These are phyloP conservation scores for Termitomyces sp. DNA, from an alignment of 768 basidiomycete species.

Conservation along the genomic window DNA sequence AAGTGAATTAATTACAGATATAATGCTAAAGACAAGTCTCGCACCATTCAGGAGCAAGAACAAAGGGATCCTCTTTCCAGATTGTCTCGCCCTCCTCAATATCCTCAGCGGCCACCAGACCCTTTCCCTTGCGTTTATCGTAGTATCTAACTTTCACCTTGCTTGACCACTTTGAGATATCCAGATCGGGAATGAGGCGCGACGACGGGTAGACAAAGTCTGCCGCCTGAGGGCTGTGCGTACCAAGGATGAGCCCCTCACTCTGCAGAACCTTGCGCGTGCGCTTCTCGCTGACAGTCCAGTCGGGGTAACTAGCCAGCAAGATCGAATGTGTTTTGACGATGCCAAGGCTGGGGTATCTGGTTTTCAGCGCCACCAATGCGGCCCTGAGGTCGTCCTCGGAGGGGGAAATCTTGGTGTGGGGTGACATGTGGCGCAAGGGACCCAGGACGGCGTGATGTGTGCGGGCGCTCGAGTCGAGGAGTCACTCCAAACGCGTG, in stretches of 20 bases:
- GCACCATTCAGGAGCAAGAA: conserved; percentile 79
- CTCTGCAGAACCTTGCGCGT: conserved; percentile 64
- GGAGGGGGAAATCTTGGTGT: conserved; percentile 33
- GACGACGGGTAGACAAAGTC: conserved; percentile 51
- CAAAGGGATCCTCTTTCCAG: conserved; percentile 84
- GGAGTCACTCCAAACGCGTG: background rate
- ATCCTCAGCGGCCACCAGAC: conserved; percentile 64
- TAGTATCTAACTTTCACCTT: conserved; percentile 69
- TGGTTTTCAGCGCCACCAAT: conserved; percentile 46
- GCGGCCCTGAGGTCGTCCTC: conserved; percentile 61
- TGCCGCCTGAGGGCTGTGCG: conserved; percentile 9
- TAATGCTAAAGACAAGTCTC: background rate
- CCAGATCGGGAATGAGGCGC: conserved; percentile 54
- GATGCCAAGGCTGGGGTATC: conserved; percentile 63
- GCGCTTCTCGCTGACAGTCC: conserved; percentile 83
- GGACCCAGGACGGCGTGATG: background rate
- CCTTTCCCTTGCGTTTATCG: conserved; percentile 71
- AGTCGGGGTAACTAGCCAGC: conserved; percentile 52
- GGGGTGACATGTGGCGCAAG: conserved; percentile 8
- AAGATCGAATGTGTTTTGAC: conserved; percentile 65
- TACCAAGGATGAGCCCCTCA: conserved; percentile 41
- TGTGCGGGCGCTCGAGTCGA: background rate
- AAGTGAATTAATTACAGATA: background rate
- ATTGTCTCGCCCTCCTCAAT: conserved; percentile 70
- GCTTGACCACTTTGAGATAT: conserved; percentile 54